phyloP scores from a whole-genome alignment of 768 basidiomycete genomes.

The Boletellus sp. region DNA sequence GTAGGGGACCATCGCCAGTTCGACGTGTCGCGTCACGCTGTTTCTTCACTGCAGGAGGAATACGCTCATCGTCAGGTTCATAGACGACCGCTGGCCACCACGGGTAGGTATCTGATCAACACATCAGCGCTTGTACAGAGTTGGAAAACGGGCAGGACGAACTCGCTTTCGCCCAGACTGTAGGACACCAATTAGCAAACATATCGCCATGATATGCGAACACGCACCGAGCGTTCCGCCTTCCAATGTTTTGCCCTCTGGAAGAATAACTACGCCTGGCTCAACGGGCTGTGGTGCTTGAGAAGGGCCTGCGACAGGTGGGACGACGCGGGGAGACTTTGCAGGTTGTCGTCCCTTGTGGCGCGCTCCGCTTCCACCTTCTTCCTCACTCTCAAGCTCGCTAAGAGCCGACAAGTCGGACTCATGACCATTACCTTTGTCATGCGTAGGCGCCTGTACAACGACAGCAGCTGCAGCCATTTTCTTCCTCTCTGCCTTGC shows the following conservation, averaged over 20 bases:
- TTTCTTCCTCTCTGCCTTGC: conserved; percentile 39
- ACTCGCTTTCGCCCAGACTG: conserved; percentile 87
- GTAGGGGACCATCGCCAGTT: conserved; percentile 42
- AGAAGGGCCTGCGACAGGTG: conserved; percentile 8
- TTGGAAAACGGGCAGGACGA: conserved; percentile 15
- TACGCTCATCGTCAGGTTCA: conserved; percentile 51
- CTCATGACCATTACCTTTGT: conserved; percentile 23
- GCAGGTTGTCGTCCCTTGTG: conserved; percentile 7
- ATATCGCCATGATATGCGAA: not conserved
- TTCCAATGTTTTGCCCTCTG: conserved; percentile 38
- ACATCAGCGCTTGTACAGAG: conserved; percentile 2
- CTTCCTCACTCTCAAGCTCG: conserved; percentile 36
- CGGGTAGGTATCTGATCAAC: conserved; percentile 63
- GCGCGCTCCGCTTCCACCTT: conserved; percentile 7
- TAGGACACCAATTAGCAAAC: not conserved
- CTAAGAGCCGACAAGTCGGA: conserved; percentile 48
- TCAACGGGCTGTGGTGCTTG: conserved; percentile 13
- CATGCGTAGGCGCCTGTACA: conserved; percentile 1
- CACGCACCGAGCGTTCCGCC: conserved; percentile 64
- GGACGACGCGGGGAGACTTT: not conserved
- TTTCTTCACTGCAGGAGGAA: conserved; percentile 44
- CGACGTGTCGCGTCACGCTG: conserved; percentile 28
- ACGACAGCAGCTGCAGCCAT: conserved; percentile 21
- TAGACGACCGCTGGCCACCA: conserved; percentile 87
- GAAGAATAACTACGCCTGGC: conserved; percentile 33